phyloP scores from a whole-genome alignment of 2,329 filamentous ascomycete species.

The Phaeosphaeria sp. region DNA sequence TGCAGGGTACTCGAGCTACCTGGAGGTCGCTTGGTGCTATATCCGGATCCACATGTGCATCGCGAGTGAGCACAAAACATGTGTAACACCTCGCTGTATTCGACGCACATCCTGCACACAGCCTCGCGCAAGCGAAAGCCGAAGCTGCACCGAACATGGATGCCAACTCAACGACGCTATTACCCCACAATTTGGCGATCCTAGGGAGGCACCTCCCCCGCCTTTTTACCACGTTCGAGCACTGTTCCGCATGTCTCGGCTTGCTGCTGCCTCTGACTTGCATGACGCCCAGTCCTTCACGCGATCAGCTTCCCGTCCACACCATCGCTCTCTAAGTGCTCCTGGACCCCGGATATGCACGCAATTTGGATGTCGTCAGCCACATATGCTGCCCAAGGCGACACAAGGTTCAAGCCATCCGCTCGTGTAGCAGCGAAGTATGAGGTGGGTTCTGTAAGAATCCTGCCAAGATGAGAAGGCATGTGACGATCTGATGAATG shows the following conservation, averaged over 20 bases:
- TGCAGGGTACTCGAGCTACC: slow-evolving; percentile 18
- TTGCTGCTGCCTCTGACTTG: slow-evolving; percentile 40
- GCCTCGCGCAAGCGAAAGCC: slow-evolving; percentile 34
- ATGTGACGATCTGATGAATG: neutral
- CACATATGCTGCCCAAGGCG: slow-evolving; percentile 21
- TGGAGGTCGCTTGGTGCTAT: slow-evolving; percentile 14
- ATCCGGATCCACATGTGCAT: slow-evolving; percentile 10
- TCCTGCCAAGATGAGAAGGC: too few relatives aligned
- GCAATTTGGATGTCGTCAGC: slow-evolving; percentile 21
- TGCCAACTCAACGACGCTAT: slow-evolving; percentile 30
- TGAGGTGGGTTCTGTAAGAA: neutral
- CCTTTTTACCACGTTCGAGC: slow-evolving; percentile 43
- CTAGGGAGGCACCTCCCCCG: slow-evolving; percentile 37
- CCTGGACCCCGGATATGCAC: slow-evolving; percentile 25
- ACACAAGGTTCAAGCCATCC: slow-evolving; percentile 18
- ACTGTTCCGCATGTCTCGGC: slow-evolving; percentile 26
- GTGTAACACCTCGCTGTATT: slow-evolving; percentile 15
- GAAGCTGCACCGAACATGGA: slow-evolving; percentile 30
- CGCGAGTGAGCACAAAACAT: slow-evolving; percentile 11
- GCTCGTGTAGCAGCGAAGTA: slow-evolving; percentile 3
- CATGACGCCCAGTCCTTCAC: slow-evolving; percentile 41
- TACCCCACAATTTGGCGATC: slow-evolving; percentile 49
- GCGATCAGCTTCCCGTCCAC: slow-evolving; percentile 18
- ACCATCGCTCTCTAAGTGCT: slow-evolving; percentile 25
- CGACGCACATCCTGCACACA: slow-evolving; percentile 21